A percentile compares a stretch with the other conserved stretches of the same genome.
These are phyloP conservation scores for Liquidambar formosana DNA, from an alignment of 164 flowering plant species.

Conservation along the genomic window DNA sequence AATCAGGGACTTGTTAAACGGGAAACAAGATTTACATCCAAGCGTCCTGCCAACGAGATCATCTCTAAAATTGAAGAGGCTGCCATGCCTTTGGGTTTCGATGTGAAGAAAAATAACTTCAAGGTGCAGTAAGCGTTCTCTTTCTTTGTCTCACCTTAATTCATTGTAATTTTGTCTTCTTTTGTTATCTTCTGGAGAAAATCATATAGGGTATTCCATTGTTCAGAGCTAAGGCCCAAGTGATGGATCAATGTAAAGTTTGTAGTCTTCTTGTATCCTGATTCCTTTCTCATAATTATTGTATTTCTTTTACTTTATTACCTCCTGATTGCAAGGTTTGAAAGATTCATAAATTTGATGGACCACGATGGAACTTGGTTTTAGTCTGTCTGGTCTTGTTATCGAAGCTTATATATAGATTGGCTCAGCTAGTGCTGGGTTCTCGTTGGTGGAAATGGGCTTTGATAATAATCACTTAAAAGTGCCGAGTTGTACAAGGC, in stretches of 20 bases:
- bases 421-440: too few relatives aligned
- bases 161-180: too few relatives aligned
- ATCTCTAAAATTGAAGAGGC: conserved; percentile 87
- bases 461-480: too few relatives aligned
- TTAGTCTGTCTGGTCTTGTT: neutral
- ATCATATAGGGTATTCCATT: too few relatives aligned
- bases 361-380: neutral
- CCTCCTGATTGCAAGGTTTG: neutral
- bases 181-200: too few relatives aligned
- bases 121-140: conserved; percentile 48
- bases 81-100: conserved; percentile 93
- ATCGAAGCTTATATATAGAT: neutral
- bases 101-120: conserved; percentile 83
- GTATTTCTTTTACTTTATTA: neutral
- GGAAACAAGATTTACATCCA: conserved; percentile 94
- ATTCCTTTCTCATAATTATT: neutral
- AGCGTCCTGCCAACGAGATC: conserved; percentile 78
- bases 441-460: too few relatives aligned
- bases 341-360: neutral
- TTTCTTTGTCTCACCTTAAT: neutral
- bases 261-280: too few relatives aligned
- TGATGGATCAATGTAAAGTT: too few relatives aligned
- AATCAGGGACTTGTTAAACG: conserved; percentile 84
- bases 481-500: too few relatives aligned
- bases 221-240: too few relatives aligned